Percentiles rank a stretch among this genome's conserved stretches.
Conservation (phyloP, 1,284 basidiomycete species). For the Ceratorhiza oryzae-sativae region DNA sequence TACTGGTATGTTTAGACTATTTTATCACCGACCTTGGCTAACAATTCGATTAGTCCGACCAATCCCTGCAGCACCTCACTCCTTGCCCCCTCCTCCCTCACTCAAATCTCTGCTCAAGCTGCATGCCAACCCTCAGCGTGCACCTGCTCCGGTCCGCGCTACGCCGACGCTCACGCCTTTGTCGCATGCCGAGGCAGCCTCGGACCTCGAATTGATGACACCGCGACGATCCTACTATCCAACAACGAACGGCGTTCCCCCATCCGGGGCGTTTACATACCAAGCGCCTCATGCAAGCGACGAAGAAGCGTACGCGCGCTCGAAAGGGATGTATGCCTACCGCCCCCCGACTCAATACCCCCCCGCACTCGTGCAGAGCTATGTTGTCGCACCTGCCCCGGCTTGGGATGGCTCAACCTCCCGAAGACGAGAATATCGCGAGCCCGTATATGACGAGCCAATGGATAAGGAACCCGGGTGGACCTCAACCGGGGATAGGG, state of each 20-base stretch:
- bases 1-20: conserved; percentile 10
- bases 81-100: conserved; percentile 6
- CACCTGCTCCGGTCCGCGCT: conserved; percentile 17
- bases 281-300: conserved; percentile 23
- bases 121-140: conserved; percentile 35
- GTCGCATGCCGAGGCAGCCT: conserved; percentile 16
- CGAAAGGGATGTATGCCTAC: conserved; percentile 19
- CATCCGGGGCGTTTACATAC: conserved; percentile 14
- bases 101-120: conserved; percentile 33
- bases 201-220: conserved; percentile 22
- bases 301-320: conserved; percentile 28
- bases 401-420: conserved; percentile 32
- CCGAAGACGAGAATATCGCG: conserved; percentile 5
- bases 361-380: conserved; percentile 30
- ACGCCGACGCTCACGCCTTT: conserved; percentile 27
- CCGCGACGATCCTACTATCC: conserved; percentile 7
- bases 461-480: conserved; percentile 26
- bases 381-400: conserved; percentile 24
- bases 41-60: conserved; percentile 10
- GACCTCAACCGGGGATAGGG: conserved; percentile 7
- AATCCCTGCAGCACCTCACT: conserved; percentile 12
- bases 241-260: conserved; percentile 6
- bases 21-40: neutral
- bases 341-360: conserved; percentile 30
- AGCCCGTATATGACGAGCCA: conserved; percentile 5